Conservation (phyloP, 768 basidiomycete species). For the Xerocomus spinulosus region DNA sequence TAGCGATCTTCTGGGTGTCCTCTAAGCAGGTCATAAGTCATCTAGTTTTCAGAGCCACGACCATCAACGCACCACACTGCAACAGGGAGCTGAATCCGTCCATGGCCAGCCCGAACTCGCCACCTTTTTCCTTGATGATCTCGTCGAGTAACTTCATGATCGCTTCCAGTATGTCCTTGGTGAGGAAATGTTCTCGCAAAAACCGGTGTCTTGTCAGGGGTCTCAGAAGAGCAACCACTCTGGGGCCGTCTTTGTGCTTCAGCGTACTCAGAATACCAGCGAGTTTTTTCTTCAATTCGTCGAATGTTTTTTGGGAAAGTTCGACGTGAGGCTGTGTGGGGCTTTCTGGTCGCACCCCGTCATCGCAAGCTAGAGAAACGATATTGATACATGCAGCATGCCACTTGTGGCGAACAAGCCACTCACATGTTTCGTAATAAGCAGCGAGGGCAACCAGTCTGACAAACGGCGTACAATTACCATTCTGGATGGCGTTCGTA, state of each 20-base stretch:
- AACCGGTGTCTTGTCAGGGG: slow-evolving; percentile 13
- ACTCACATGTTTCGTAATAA: slow-evolving; percentile 18
- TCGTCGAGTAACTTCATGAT: slow-evolving; percentile 13
- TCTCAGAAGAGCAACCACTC: slow-evolving; percentile 17
- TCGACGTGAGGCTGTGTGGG: neutral
- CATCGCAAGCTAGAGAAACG: slow-evolving; percentile 3
- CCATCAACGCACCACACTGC: slow-evolving; percentile 11
- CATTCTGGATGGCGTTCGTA: slow-evolving; percentile 2
- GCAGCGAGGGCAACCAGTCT: slow-evolving; percentile 20
- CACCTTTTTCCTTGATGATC: neutral
- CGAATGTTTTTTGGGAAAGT: neutral
- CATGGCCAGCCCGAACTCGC: slow-evolving; percentile 17
- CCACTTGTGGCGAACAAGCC: neutral
- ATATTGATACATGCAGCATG: neutral
- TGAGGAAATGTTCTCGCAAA: slow-evolving; percentile 12
- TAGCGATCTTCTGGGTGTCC: slow-evolving; percentile 4
- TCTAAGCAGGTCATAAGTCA: slow-evolving; percentile 3
- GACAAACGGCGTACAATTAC: slow-evolving; percentile 6
- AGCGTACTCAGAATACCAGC: slow-evolving; percentile 1
- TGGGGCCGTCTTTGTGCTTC: slow-evolving; percentile 12
- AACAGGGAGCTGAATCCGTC: slow-evolving; percentile 14
- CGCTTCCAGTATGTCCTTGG: neutral
- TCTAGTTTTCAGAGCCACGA: neutral
- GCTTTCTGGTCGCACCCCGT: neutral
- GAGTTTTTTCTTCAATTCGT: slow-evolving; percentile 13